Evolutionary conservation across 2,329 filamentous ascomycete genomes (phyloP), one percentile per base, ranked within the genome.

Genomic region (Ustulina deusta): DNA sequence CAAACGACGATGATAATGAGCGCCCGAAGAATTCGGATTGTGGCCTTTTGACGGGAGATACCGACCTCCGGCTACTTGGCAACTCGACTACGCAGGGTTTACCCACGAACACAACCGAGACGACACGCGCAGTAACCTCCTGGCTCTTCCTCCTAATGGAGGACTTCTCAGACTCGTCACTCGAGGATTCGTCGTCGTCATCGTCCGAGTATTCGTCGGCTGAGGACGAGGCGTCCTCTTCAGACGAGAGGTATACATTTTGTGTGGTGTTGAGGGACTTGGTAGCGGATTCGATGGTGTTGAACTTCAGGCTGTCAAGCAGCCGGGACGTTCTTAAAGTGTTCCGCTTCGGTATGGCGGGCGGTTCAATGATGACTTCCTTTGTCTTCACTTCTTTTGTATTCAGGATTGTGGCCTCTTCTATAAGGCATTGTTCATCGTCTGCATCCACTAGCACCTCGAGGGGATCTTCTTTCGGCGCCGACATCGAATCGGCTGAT

Each of bases 141-240:
- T 84, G 83, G 73, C 82, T 85, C 61, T 72, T 76, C 48, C 82
- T 78, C 65, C 80, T 74, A 7, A 63, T 7, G 5, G 69, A 66
- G 2, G 69, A 73, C 36, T 74, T 58, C 52, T 75, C 71, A 6
- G 73, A 73, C 59, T 78, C 72, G 58, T 81, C 82, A 66, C 77
- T 82, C 22, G 79, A 80, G 56, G 82, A 85, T 70, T 87, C 81
- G 68, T 80, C 81, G 58, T 85, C 84, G 73, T 84, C 84, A 73
- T 88, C 84, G 73, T 88, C 85, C 63, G 86, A 89, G 69, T 85
- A 85, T 77, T 88, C 84, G 77, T 88, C 88, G 52, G 86, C 85
- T 20, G 86, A 87, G 1, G 88, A 88, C 1, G 88, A 90, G 34
- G 84, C 87, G 70, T 90, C 89, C 75, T 91, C 89, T 71, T 91